Base-by-base conservation (phyloP, 352 stramenopile species). In the Phytopythium kandeliae region DNA sequence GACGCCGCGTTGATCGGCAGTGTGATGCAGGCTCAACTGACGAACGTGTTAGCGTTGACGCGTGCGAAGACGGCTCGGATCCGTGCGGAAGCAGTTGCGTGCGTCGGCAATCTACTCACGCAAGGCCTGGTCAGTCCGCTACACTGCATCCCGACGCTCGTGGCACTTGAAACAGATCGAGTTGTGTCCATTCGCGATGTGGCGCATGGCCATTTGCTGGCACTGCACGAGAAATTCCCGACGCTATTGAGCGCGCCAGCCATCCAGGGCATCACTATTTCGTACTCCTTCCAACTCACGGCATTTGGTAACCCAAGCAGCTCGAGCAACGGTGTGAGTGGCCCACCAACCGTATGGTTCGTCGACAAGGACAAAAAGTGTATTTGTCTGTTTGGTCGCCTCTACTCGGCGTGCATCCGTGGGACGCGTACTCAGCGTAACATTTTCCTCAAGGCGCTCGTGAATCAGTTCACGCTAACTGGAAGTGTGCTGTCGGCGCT, bases 1-100 rank as follows among this genome's bases (percentile, higher is more conserved):
- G 82, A 92, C 30, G 80, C 80, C 19, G 85, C 80, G 8, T 67
- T 93, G n/a, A 92, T 95, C 37, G 85, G 83, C 26, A 83, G 83
- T 28, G 73, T 95, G 13, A 92, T 93, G 81, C 82, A 93, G 57
- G 83, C 70, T n/a, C 78, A 95, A 36, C 58, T 95, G 13, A 45
- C 46, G 12, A 84, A 88, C 34, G 64, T 92, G 12, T 58, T 93
- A 51, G 21, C 43, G 22, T 41, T 92, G n/a, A 68, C 66, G 17
- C 33, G 87, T 4, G 55, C 79, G 7, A 85, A 85, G 21, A 55
- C 75, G 37, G 58, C 72, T 10, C 71, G 75, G 51, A 78, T 95
- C 48, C 78, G 85, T 21, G 72, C 66, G 13, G 78, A 92, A 55
- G 82, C 83, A 9, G 67, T 89, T 8, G 61, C 65, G 24, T 92